Evolutionary conservation across 805 yeast genomes (phyloP).

Genomic region (Myxozyma kluyveri): DNA sequence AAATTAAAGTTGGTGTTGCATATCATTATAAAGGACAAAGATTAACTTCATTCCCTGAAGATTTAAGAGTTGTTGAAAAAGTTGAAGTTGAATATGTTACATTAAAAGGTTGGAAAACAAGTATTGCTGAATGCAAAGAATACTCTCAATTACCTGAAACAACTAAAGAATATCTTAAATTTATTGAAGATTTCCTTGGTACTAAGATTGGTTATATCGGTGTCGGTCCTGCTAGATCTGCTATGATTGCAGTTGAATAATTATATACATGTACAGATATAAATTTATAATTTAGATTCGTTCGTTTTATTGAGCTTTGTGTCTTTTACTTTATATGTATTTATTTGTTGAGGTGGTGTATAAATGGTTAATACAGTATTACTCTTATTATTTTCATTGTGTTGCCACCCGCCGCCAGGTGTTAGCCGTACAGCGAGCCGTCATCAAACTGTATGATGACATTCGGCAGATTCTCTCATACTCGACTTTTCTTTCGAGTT

Average conservation of each 20-base stretch:
- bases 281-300: too few relatives aligned
- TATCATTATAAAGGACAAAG: slow-evolving; percentile 77
- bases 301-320: too few relatives aligned
- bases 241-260: slow-evolving; percentile 23
- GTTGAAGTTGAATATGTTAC: slow-evolving; percentile 91
- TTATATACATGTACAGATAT: too few relatives aligned
- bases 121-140: slow-evolving; percentile 66
- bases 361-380: too few relatives aligned
- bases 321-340: neutral
- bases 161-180: slow-evolving; percentile 79
- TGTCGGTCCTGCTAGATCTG: slow-evolving; percentile 76
- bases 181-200: slow-evolving; percentile 76
- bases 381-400: too few relatives aligned
- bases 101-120: slow-evolving; percentile 90
- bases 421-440: too few relatives aligned
- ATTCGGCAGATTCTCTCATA: too few relatives aligned
- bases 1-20: slow-evolving; percentile 81
- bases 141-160: slow-evolving; percentile 83
- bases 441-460: too few relatives aligned
- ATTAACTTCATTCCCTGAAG: slow-evolving; percentile 86
- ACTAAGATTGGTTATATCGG: slow-evolving; percentile 97
- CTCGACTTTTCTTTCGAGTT: too few relatives aligned
- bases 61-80: slow-evolving; percentile 72
- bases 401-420: too few relatives aligned
- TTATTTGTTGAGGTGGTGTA: neutral